Base-by-base conservation (phyloP, 805 yeast species). In the Zygosaccharomyces siamensis region DNA sequence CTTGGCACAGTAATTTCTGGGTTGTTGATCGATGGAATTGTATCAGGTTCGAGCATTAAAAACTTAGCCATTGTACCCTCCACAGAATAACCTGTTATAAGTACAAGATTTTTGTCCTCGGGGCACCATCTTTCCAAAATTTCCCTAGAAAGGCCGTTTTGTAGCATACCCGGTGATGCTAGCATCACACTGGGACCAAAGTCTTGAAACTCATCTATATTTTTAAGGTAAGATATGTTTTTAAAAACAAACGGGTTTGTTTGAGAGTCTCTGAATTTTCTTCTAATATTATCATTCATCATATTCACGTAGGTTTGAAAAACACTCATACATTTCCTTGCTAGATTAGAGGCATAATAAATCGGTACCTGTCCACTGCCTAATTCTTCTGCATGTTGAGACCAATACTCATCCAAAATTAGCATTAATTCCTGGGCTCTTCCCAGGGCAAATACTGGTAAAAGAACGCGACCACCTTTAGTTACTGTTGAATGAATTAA, bases 91-190 rank as follows among this genome's bases (percentile, higher is more conserved):
- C 99, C 99, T 0, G 99, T 93, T 64, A 93, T 69, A 20, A 93
- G 78, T 23, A 89, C 82, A 2, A 95, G 74, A 59, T 93, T 93
- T 61, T 88, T 84, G 2, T 95, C 86, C 60, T 93, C 98, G 0
- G 99, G 99, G 4, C 96, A 90, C 99, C 99, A 93, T 65, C 85
- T 80, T 62, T 93, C 99, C 26, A 93, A 74, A 18, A 93, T 73
- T 58, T 86, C 93, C 58, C 99, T 76, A 0, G 97, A 89, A 2
- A 90, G 83, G 53, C 99, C 99, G 64, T 86, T 90, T 66, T 92
- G 99, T 43, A 93, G 73, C 99, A 93, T 93, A 64, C 99, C 99
- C 0, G 99, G 99, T 39, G 95, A 82, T 0, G 99, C 99, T 31
- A 93, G 79, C 68, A 93, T 90, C 18, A 93, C 98, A 57, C 96